Percentiles rank a stretch among this genome's conserved stretches.
These are phyloP conservation scores for Aspergillus indologenus DNA, from an alignment of 495 filamentous ascomycete species.

Conservation along the genomic window DNA sequence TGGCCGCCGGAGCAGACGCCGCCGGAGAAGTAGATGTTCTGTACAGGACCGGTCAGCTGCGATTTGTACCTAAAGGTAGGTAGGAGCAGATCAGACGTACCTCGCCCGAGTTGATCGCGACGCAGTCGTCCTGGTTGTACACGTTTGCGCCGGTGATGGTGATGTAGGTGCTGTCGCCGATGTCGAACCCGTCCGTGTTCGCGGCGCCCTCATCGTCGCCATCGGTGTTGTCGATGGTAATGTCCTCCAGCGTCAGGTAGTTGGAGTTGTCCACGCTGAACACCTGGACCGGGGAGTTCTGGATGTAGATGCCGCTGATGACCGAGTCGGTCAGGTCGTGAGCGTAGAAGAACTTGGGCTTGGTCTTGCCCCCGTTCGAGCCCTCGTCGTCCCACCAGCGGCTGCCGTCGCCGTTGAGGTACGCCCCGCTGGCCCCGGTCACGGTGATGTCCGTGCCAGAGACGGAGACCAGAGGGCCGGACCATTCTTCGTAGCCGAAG, in stretches of 20 bases:
- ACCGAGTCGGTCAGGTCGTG: conserved; percentile 37
- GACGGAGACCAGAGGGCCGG: conserved; percentile 46
- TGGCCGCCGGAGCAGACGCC: conserved; percentile 57
- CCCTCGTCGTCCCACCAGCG: conserved; percentile 48
- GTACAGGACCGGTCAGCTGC: too few relatives aligned
- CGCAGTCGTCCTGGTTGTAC: conserved; percentile 64
- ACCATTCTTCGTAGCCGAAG: conserved; percentile 54
- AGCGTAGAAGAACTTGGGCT: conserved; percentile 52
- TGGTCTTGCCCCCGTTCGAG: conserved; percentile 47
- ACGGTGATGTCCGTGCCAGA: conserved; percentile 48
- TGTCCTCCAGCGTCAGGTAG: conserved; percentile 47
- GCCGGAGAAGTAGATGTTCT: conserved; percentile 53
- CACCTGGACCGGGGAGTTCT: conserved; percentile 62
- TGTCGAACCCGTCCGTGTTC: conserved; percentile 68
- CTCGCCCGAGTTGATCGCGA: conserved; percentile 60
- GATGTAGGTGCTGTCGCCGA: conserved; percentile 49
- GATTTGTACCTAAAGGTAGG: too few relatives aligned
- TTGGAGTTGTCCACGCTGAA: conserved; percentile 52
- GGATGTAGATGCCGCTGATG: conserved; percentile 47
- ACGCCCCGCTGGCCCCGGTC: conserved; percentile 36
- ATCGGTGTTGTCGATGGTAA: conserved; percentile 60
- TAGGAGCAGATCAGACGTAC: conserved; percentile 7
- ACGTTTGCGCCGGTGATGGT: conserved; percentile 53
- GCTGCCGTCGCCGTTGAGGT: conserved; percentile 43
- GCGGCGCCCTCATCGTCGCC: conserved; percentile 49